These are phyloP conservation scores for Aspergillus ostianus DNA, from an alignment of 495 filamentous ascomycete genomes.

Conservation along the genomic window DNA sequence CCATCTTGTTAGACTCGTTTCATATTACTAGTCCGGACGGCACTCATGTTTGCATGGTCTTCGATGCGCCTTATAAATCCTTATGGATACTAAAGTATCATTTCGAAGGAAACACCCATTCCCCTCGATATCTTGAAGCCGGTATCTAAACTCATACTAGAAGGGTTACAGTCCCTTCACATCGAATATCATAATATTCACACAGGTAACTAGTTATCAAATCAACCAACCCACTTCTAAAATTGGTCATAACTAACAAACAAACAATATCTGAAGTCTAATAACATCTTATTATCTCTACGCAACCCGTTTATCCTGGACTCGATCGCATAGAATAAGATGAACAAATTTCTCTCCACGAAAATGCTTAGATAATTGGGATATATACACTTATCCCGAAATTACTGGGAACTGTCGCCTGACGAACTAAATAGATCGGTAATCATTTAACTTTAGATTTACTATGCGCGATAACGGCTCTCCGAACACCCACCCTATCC, in stretches of 20 bases:
- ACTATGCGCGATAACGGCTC: slow-evolving; percentile 25
- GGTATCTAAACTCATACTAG: slow-evolving; percentile 29
- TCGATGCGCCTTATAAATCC: slow-evolving; percentile 28
- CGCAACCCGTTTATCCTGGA: slow-evolving; percentile 35
- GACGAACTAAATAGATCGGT: slow-evolving; percentile 19
- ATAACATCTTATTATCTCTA: slow-evolving; percentile 41
- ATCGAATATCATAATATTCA: slow-evolving; percentile 37
- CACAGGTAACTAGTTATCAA: slow-evolving; percentile 26
- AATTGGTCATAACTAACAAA: slow-evolving; percentile 18
- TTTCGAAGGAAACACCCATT: slow-evolving; percentile 20
- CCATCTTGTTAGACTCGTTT: slow-evolving; percentile 34
- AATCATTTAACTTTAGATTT: slow-evolving; percentile 41
- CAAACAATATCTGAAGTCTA: slow-evolving; percentile 38
- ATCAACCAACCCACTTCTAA: slow-evolving; percentile 4
- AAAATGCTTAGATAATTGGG: slow-evolving; percentile 29
- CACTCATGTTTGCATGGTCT: slow-evolving; percentile 30
- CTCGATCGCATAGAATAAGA: slow-evolving; percentile 25
- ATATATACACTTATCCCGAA: slow-evolving; percentile 41
- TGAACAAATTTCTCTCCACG: slow-evolving; percentile 28
- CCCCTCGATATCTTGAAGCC: slow-evolving; percentile 27
- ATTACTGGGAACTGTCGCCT: slow-evolving; percentile 19
- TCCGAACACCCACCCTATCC: slow-evolving; percentile 31
- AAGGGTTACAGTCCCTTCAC: slow-evolving; percentile 41
- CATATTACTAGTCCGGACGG: slow-evolving; percentile 23
- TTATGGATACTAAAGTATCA: slow-evolving; percentile 30